Conservation (phyloP, 73 alveolate genomes). For the Paraurostyla sp. region DNA sequence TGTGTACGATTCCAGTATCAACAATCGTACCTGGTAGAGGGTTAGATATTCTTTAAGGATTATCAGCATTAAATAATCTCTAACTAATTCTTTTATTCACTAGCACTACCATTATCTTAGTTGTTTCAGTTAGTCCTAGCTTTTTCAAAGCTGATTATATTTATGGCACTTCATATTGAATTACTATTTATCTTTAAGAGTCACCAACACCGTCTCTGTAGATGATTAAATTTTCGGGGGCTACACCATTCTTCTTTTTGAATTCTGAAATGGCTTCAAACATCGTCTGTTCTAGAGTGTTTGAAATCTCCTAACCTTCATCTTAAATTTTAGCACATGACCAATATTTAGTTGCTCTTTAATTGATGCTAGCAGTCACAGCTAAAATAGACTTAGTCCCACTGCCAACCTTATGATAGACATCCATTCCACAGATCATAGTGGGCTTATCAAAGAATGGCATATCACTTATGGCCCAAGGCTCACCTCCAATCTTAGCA, state of each 20-base stretch:
- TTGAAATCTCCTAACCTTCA: conserved; percentile 66
- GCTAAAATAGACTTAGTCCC: conserved; percentile 42
- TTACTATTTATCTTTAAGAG: conserved; percentile 67
- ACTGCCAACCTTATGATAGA: conserved; percentile 58
- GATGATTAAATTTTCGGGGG: conserved; percentile 78
- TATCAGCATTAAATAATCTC: conserved; percentile 72
- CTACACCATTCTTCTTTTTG: conserved; percentile 20
- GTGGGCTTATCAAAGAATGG: conserved; percentile 82
- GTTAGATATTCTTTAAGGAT: conserved; percentile 49
- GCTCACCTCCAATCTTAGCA: conserved; percentile 84
- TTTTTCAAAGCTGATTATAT: conserved; percentile 51
- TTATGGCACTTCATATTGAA: conserved; percentile 65
- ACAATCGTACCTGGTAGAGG: conserved; percentile 91
- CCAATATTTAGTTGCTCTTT: conserved; percentile 53
- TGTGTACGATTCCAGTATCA: conserved; percentile 74
- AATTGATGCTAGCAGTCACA: conserved; percentile 52
- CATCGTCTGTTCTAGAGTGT: conserved; percentile 31
- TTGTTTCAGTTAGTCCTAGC: conserved; percentile 16
- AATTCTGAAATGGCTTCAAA: not conserved
- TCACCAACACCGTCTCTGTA: conserved; percentile 89
- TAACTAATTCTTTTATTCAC: conserved; percentile 76
- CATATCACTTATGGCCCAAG: conserved; percentile 83
- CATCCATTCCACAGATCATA: conserved; percentile 79
- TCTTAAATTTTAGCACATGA: conserved; percentile 47
- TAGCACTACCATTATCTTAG: conserved; percentile 75